Conservation (phyloP, 352 stramenopile genomes). For the Phytophthora megakarya region DNA sequence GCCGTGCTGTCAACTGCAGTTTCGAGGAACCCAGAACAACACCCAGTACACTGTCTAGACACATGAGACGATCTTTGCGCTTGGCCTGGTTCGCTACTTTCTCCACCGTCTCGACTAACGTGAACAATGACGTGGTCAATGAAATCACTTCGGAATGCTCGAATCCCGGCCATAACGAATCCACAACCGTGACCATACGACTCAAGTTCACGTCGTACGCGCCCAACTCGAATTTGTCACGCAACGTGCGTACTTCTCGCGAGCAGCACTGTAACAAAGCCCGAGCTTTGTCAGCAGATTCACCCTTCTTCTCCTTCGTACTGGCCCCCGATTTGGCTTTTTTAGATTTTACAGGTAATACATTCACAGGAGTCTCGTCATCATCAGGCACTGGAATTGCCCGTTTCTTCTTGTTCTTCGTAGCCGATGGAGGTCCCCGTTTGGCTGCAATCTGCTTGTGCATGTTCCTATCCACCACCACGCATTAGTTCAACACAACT, state of each 20-base stretch:
- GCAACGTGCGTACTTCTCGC: slow-evolving; percentile 36
- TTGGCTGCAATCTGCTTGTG: slow-evolving; percentile 18
- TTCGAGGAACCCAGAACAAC: slow-evolving; percentile 35
- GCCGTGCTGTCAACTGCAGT: slow-evolving; percentile 34
- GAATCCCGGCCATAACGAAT: slow-evolving; percentile 45
- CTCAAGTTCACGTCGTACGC: slow-evolving; percentile 52
- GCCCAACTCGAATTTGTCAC: slow-evolving; percentile 47
- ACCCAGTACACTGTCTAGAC: slow-evolving; percentile 50
- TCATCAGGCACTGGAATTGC: slow-evolving; percentile 26
- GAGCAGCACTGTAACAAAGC: slow-evolving; percentile 37
- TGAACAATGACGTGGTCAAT: slow-evolving; percentile 45
- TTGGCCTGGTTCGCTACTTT: slow-evolving; percentile 41
- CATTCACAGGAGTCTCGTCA: slow-evolving; percentile 1
- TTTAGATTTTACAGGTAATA: slow-evolving; percentile 1
- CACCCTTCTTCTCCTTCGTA: slow-evolving; percentile 18
- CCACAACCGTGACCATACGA: slow-evolving; percentile 50
- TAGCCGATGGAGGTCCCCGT: neutral
- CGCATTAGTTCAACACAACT: neutral
- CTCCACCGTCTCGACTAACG: slow-evolving; percentile 48
- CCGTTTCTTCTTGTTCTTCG: slow-evolving; percentile 41
- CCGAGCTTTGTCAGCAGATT: slow-evolving; percentile 30
- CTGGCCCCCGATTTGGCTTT: neutral
- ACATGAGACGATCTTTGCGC: slow-evolving; percentile 53
- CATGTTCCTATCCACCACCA: slow-evolving; percentile 12
- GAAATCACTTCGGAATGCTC: slow-evolving; percentile 39